Evolutionary conservation across 164 flowering plant species (phyloP), one percentile per base, ranked within the genome.

Genomic region (Chloranthus sessilifolius): DNA sequence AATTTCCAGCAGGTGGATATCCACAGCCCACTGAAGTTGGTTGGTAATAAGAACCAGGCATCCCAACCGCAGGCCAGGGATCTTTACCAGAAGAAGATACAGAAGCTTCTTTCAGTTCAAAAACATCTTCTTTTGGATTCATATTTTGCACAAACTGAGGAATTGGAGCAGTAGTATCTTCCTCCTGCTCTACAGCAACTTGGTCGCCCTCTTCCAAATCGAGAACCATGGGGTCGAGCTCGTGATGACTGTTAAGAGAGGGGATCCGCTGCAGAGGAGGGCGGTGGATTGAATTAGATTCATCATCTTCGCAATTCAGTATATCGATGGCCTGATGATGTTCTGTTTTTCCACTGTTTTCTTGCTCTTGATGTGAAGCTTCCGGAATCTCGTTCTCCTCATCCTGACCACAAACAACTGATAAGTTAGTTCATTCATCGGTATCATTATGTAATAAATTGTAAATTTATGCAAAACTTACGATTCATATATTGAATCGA

Each of bases 1-100:
- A 47, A 53, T 69, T 75, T 47, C 67, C 38, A 22, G 67, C 27
- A 61, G 80, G 28, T 21, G 64, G 22, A 63, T 57, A 78, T 24
- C 68, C 76, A 53, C 50, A 66, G 56, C 59, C 69, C 35, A 28
- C 34, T 36, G 72, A 58, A 55, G 64, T 40, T 50, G 75, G 58
- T 45, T 65, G 60, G 58, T 63, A 69, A 47, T 57, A 73, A 22
- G 81, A 43, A 37, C 60, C 68, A 3, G 72, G 60, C 29, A 61
- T 44, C 53, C 65, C 56, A 33, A 54, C 63, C 19, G 61, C 58
- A 19, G 68, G 62, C 91, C 91, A 81, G 23, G 59, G 56, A 57
- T 76, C 72, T 56, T 67, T 62, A n/a, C n/a, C n/a, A 22, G 58
- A 49, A 60, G 74, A 55, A 47, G 75, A 43, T 4, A 38, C 47